Percentiles rank a stretch among this genome's conserved stretches.
phyloP scores from a whole-genome alignment of 768 basidiomycete genomes.

The Lentinula sp. region DNA sequence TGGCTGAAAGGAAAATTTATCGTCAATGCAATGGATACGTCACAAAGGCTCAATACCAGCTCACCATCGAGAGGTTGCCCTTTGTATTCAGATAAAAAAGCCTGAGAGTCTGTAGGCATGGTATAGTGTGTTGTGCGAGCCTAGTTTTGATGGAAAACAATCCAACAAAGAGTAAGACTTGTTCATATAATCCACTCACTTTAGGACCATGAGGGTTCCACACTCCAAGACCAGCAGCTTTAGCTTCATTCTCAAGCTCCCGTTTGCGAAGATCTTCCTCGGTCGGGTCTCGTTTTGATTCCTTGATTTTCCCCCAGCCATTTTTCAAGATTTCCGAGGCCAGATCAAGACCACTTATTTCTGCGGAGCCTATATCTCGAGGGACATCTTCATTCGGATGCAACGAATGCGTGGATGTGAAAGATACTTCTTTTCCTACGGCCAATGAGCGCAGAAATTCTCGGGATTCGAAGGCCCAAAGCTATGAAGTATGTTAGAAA shows the following conservation, averaged over 20 bases:
- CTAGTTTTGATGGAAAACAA: constrained; percentile 27
- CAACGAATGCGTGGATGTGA: constrained; percentile 76
- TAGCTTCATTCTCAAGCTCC: constrained; percentile 75
- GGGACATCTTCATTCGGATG: constrained; percentile 69
- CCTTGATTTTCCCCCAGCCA: constrained; percentile 95
- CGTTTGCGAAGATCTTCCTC: constrained; percentile 71
- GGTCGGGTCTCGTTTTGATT: constrained; percentile 74
- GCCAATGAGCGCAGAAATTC: constrained; percentile 82
- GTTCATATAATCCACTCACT: constrained; percentile 26
- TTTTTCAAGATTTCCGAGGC: constrained; percentile 70
- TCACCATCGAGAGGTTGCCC: constrained; percentile 85
- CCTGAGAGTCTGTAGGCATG: constrained; percentile 88
- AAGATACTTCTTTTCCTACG: constrained; percentile 89
- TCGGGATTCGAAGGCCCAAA: constrained; percentile 89
- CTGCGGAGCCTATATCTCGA: constrained; percentile 75
- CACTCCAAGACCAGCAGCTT: constrained; percentile 66
- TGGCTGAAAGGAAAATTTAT: constrained; percentile 38
- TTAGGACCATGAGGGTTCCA: constrained; percentile 83
- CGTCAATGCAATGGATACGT: background rate
- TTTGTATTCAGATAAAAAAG: constrained; percentile 88
- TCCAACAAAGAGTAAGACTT: constrained; percentile 2
- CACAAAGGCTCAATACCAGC: constrained; percentile 9
- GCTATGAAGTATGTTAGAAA: constrained; percentile 32
- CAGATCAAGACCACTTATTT: constrained; percentile 69
- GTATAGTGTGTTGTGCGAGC: constrained; percentile 70